phyloP scores from a whole-genome alignment of 148 eudicot genomes.

The Mesembryanthemum crystallinum region DNA sequence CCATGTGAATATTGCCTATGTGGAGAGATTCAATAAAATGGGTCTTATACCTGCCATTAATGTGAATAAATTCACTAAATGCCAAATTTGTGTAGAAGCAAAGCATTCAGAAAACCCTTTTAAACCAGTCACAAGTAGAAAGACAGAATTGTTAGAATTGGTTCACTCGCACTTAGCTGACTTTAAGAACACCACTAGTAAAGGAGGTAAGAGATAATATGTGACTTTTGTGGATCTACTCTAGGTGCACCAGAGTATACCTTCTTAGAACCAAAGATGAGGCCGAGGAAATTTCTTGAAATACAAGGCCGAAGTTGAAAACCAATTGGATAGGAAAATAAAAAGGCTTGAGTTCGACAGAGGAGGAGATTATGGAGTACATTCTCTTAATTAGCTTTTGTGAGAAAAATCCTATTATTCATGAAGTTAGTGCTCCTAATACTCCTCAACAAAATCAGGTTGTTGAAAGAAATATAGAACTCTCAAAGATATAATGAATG shows the following conservation, averaged over 20 bases:
- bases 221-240: background rate
- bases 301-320: slow-evolving; percentile 5
- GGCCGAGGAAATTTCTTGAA: background rate
- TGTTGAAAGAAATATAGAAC: background rate
- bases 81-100: background rate
- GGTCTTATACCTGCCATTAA: background rate
- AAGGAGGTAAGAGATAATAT: background rate
- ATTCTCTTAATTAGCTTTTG: background rate
- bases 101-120: background rate
- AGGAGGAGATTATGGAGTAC: background rate
- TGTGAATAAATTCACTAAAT: background rate
- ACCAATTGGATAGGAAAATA: background rate
- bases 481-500: slow-evolving; percentile 5
- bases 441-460: background rate
- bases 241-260: too few relatives aligned
- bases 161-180: background rate
- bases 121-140: background rate
- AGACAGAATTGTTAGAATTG: background rate
- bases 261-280: background rate
- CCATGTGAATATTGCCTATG: background rate
- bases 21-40: background rate
- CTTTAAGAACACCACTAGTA: background rate
- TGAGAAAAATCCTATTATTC: background rate
- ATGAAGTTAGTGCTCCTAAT: background rate
- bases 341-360: slow-evolving; percentile 6